Evolutionary conservation across 75 land plant genomes (phyloP), one percentile per base, ranked within the genome.

Genomic region (Larix kaempferi): DNA sequence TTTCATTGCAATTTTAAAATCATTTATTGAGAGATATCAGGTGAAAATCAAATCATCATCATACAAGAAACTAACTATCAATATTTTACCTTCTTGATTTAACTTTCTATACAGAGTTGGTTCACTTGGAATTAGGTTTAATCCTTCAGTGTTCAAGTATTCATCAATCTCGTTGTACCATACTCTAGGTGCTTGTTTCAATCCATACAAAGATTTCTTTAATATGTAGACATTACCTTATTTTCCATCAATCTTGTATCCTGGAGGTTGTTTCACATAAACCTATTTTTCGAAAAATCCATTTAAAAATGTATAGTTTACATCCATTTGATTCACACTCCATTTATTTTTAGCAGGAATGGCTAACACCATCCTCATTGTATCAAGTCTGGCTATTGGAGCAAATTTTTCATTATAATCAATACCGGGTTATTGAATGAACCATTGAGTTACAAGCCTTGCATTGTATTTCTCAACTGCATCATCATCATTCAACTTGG

Each of bases 291-390:
- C 21, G 8, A 80, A 27, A 5, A 33, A 52, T 22, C 79, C 73
- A 55, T 78, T 64, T 26, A 78, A 72, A 35, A 78, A 67, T 19
- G 71, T 73, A 0, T 27, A 52, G 25, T 67, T 78, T 6, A 81
- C 79, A 76, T 84, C 76, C 62, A 80, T 67, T 23, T 80, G 83
- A 57, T 80, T 73, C 5, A 84, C 27, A 23, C 39, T 54, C 62
- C 21, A 63, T 49, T 37, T 39, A 27, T 74, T 60, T 6, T 74
- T 60, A 13, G 80, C 69, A 39, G 76, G 39, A 69, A 57, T 44
- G 60, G 73, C 79, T 23, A 82, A 12, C 25, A 78, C 44, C 14
- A n/a, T 58, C 23, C 76, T 57, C 17, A 82, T 54, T 16, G 57
- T 82, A 37, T 81, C 78, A 56, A 81, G n/a, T n/a, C n/a, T n/a